A percentile compares a stretch with the other conserved stretches of the same genome.
Evolutionary conservation across 1,284 basidiomycete species (phyloP).

Genomic region (Austroboletus novae-zelandiae): DNA sequence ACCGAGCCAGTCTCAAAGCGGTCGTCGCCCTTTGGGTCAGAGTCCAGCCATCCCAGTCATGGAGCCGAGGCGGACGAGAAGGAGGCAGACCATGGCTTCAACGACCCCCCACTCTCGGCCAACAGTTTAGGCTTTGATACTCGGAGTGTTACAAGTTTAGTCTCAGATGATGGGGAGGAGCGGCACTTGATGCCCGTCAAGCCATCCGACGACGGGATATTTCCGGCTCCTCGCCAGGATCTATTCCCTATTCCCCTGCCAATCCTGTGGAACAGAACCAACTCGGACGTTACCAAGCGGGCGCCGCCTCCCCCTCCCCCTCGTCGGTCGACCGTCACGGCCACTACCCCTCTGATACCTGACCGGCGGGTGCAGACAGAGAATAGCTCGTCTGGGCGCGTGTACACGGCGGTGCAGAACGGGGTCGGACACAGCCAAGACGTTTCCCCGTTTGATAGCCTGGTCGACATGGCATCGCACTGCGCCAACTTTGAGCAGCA

Average conservation of each 20-base stretch:
- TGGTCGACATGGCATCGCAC: constrained; percentile 23
- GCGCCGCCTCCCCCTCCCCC: constrained; percentile 36
- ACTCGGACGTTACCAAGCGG: constrained; percentile 31
- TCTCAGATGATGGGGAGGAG: constrained; percentile 43
- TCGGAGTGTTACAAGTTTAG: constrained; percentile 42
- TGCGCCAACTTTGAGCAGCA: constrained; percentile 23
- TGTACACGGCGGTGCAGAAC: constrained; percentile 10
- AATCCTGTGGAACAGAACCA: constrained; percentile 30
- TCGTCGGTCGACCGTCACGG: constrained; percentile 30
- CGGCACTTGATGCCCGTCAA: constrained; percentile 31
- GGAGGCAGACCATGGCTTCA: constrained; percentile 32
- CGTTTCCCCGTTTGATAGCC: constrained; percentile 32
- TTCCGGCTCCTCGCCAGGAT: constrained; percentile 14
- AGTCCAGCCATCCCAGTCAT: not conserved
- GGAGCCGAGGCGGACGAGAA: constrained; percentile 17
- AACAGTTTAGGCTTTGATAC: constrained; percentile 36
- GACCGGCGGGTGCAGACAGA: constrained; percentile 19
- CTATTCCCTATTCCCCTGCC: constrained; percentile 25
- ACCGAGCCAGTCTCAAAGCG: constrained; percentile 49
- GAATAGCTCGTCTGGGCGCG: constrained; percentile 3
- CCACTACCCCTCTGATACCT: constrained; percentile 18
- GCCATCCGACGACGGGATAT: constrained; percentile 19
- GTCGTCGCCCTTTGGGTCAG: constrained; percentile 23
- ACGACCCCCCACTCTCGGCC: constrained; percentile 39
- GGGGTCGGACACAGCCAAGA: constrained; percentile 3